Conservation (phyloP, 2,329 filamentous ascomycete genomes). For the Huntiella decipiens region DNA sequence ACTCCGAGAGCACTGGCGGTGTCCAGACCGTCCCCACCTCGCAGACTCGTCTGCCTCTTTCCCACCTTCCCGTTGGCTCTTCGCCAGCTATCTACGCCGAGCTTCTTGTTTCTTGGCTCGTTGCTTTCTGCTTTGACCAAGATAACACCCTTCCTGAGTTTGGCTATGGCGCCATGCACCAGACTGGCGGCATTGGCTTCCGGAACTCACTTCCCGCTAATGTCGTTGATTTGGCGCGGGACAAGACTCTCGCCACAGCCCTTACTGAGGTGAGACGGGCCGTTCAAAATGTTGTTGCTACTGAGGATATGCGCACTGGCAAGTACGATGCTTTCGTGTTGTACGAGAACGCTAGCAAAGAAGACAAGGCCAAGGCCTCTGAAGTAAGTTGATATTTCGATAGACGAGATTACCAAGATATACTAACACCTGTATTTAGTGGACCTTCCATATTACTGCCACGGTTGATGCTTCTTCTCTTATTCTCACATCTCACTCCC, state of each 20-base stretch:
- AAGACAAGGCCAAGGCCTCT: slow-evolving; percentile 4
- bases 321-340: slow-evolving; percentile 3
- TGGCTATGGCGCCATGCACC: slow-evolving; percentile 11
- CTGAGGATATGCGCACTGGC: not conserved
- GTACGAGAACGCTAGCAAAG: slow-evolving; percentile 5
- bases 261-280: not conserved
- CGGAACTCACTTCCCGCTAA: slow-evolving; percentile 6
- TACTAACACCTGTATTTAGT: slow-evolving; percentile 9
- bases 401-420: not conserved
- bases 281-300: not conserved
- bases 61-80: slow-evolving; percentile 2
- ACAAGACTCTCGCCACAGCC: not conserved
- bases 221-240: slow-evolving; percentile 7
- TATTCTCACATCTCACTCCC: slow-evolving; percentile 13
- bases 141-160: slow-evolving; percentile 12
- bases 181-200: not conserved
- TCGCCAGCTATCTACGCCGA: slow-evolving; percentile 9
- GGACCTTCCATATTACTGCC: slow-evolving; percentile 14
- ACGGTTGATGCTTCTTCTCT: slow-evolving; percentile 11
- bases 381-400: slow-evolving; percentile 5
- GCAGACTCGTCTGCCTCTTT: not conserved
- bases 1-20: slow-evolving; percentile 1
- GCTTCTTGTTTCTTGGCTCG: slow-evolving; percentile 14
- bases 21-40: slow-evolving; percentile 2
- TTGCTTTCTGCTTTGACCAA: slow-evolving; percentile 14